Evolutionary conservation across 2,329 filamentous ascomycete species (phyloP).

Genomic region (Nothomitra cinnamomea): DNA sequence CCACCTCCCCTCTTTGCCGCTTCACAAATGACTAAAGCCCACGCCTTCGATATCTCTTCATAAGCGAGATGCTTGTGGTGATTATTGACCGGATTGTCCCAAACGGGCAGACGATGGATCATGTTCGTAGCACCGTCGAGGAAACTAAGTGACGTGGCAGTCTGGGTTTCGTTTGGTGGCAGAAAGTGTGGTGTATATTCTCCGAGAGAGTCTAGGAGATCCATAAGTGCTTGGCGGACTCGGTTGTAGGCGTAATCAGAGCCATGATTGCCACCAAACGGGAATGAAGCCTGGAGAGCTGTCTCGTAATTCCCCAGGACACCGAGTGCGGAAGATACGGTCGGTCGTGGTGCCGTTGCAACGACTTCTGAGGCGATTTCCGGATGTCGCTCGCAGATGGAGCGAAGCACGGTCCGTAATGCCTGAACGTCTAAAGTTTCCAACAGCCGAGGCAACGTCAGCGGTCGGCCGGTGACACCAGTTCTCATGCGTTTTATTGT

Average conservation of each 20-base stretch:
- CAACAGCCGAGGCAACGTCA: slow-evolving; percentile 60
- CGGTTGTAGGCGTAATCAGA: slow-evolving; percentile 93
- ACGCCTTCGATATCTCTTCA: slow-evolving; percentile 86
- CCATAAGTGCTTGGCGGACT: slow-evolving; percentile 62
- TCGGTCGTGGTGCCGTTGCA: slow-evolving; percentile 70
- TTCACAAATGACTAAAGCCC: slow-evolving; percentile 81
- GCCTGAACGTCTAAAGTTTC: slow-evolving; percentile 82
- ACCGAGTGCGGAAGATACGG: slow-evolving; percentile 59
- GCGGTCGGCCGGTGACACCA: slow-evolving; percentile 50
- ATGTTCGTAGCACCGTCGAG: slow-evolving; percentile 81
- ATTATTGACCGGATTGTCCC: slow-evolving; percentile 76
- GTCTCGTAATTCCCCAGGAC: slow-evolving; percentile 72
- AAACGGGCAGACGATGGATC: slow-evolving; percentile 77
- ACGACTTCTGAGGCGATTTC: slow-evolving; percentile 74
- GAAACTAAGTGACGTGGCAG: slow-evolving; percentile 69
- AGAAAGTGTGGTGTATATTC: slow-evolving; percentile 95
- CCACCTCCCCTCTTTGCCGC: slow-evolving; percentile 81
- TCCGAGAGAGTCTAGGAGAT: slow-evolving; percentile 73
- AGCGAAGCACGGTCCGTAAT: slow-evolving; percentile 70
- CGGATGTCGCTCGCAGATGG: slow-evolving; percentile 79
- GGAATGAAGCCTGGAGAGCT: slow-evolving; percentile 61
- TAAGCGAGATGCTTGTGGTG: slow-evolving; percentile 92
- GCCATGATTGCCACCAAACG: slow-evolving; percentile 65
- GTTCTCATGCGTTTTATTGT: slow-evolving; percentile 51
- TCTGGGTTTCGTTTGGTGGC: slow-evolving; percentile 73